phyloP scores from a whole-genome alignment of 352 stramenopile species.

The Globisporangium iwayamae region DNA sequence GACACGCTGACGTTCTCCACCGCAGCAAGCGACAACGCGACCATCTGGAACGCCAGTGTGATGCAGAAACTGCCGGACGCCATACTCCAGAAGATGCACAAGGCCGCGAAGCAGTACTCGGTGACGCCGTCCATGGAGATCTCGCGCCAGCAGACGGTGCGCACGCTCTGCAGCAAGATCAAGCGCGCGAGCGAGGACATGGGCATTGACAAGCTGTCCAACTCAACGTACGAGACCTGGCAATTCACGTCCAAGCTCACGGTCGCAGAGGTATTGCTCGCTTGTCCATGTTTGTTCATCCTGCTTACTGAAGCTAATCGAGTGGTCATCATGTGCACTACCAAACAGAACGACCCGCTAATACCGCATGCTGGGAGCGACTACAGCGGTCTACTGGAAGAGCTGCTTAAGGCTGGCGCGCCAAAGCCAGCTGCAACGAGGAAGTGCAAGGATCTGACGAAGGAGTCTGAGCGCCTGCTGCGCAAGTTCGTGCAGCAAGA shows the following conservation, averaged over 20 bases:
- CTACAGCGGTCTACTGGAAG: constrained; percentile 66
- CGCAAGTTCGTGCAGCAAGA: constrained; percentile 50
- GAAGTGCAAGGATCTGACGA: constrained; percentile 59
- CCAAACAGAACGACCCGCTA: constrained; percentile 44
- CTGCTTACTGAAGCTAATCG: background rate
- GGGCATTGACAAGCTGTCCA: constrained; percentile 73
- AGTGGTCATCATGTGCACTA: background rate
- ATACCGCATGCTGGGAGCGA: constrained; percentile 69
- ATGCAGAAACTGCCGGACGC: constrained; percentile 27
- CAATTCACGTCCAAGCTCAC: constrained; percentile 77
- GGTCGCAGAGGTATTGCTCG: constrained; percentile 39
- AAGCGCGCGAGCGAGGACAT: constrained; percentile 60
- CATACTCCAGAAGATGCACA: constrained; percentile 12
- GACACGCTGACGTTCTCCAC: constrained; percentile 1
- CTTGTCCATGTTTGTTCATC: background rate
- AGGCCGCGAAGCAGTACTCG: constrained; percentile 6
- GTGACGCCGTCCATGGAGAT: constrained; percentile 62
- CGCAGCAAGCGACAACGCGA: background rate
- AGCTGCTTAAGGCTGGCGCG: constrained; percentile 70
- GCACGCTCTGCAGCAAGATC: constrained; percentile 67
- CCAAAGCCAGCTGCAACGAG: constrained; percentile 55
- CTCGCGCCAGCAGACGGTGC: constrained; percentile 61
- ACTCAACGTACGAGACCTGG: constrained; percentile 84
- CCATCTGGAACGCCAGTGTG: constrained; percentile 55
- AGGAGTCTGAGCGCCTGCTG: constrained; percentile 48